A percentile compares a stretch with the other conserved stretches of the same genome.
Evolutionary conservation across 139 green algal species (phyloP).

Genomic region (Closterium sp.): DNA sequence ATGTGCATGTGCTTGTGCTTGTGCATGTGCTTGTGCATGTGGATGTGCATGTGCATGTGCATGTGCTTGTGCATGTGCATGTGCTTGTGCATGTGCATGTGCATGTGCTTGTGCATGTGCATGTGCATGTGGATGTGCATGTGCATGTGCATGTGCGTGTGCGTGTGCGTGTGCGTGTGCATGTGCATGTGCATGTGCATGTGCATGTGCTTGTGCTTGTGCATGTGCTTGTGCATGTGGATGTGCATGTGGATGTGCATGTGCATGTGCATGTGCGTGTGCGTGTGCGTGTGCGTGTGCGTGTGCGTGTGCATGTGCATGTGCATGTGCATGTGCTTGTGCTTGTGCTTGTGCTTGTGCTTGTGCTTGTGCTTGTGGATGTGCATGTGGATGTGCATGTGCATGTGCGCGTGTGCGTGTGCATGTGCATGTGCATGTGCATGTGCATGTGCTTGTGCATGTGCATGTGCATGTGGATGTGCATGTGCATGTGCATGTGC

Average conservation of each 20-base stretch:
- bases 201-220: too few relatives aligned
- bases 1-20: background rate
- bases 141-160: background rate
- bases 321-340: background rate
- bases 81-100: background rate
- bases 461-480: background rate
- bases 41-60: too few relatives aligned
- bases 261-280: background rate
- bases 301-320: background rate
- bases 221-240: background rate
- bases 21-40: too few relatives aligned
- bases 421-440: background rate
- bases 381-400: background rate
- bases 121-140: background rate
- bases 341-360: background rate
- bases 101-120: too few relatives aligned
- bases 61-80: background rate
- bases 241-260: background rate
- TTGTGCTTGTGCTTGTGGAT: too few relatives aligned
- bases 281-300: background rate
- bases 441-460: background rate
- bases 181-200: background rate
- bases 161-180: background rate
- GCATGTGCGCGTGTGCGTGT: background rate
- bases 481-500: background rate